Evolutionary conservation across 345 rosid species (phyloP), one percentile per base, ranked within the genome.

Genomic region (Rhizophora mangle): DNA sequence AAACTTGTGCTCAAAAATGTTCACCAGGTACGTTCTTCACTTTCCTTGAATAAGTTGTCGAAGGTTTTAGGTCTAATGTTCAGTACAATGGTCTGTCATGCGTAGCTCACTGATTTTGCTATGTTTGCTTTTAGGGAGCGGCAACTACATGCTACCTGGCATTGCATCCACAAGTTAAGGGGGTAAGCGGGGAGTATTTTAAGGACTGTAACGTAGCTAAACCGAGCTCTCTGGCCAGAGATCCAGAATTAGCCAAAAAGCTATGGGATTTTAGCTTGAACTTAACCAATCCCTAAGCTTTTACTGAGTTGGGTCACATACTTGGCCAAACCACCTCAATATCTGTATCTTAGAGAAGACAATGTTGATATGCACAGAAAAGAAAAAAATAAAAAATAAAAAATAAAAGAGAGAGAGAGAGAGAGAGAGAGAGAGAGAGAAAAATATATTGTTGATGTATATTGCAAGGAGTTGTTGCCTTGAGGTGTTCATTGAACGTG

Each of bases 81-180:
- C 49, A 43, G 18, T 13, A 43, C 49, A 43, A 56, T 24, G 29
- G 18, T 56, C 18, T 24, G 16, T 24, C 29, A 11, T 27, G 29
- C 10, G 31, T 10, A 9, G 31, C 16, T 3, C 16, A 11, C 4
- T 56, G 30, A 21, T 11, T 56, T 24, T 56, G 13, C 60, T 6
- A 56, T 56, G 18, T 56, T 22, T 81, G 29, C 72, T 43, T 43
- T 5, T 43, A 88, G 97, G 91, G 96, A 75, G 92, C 94, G 2
- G 88, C 96, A 60, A 85, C 96, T 16, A 86, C 92, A 1, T 88
- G 96, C 76, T 89, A 86, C 39, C 85, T 83, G 10, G 96, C 96
- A 24, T 70, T 89, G 78, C 85, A 92, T 72, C 89, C 94, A 0
- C 92, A 85, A 58, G 80, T 74, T 26, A 81, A 77, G n/a, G 96